Base-by-base conservation (phyloP, 2,329 filamentous ascomycete genomes). In the Leptographium flavum region DNA sequence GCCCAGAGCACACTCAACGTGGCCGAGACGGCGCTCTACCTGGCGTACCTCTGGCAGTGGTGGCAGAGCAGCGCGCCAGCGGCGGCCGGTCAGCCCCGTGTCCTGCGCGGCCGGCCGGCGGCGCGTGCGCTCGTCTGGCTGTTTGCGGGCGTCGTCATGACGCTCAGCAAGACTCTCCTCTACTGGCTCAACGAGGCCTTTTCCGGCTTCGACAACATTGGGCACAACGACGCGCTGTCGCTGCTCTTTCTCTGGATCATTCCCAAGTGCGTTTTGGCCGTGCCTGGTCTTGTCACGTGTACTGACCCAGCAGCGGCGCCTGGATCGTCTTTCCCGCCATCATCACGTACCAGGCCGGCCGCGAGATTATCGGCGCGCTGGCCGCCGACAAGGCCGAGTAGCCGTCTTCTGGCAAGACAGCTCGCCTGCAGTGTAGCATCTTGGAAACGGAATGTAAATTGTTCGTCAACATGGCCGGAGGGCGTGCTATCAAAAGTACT, bases 1-100 rank as follows among this genome's bases (percentile, higher is more conserved):
- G 85, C 86, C 32, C 87, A 94, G 68, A 73, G 73, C 25, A 55
- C 68, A 7, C 58, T 67, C 38, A 66, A 63, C 48, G 46, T 57
- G 3, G 51, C 56, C 46, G 58, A 63, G 55, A 53, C 74, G 3
- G 46, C 54, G 33, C 46, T 61, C 47, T 64, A 64, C 39, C 39
- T 60, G n/a, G 54, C 36, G 3, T 60, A 58, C 33, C 23, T 66
- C 31, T 53, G 53, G 10, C 46, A 64, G 27, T 68, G 66, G 57
- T 56, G 52, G 48, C 54, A 43, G 45, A 52, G 56, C 44, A 49
- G 33, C n/a, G 6, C 39, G 48, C 53, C 52, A n/a, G 49, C 31
- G 8, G 40, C 22, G 14, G 25, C 6, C 15, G 15, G 11, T 3
- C 2, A 4, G 5, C 4, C 3, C 30, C 3, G 5, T 7, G 11